phyloP scores from a whole-genome alignment of 805 yeast genomes.

The Helenozyma baotianmanensis region DNA sequence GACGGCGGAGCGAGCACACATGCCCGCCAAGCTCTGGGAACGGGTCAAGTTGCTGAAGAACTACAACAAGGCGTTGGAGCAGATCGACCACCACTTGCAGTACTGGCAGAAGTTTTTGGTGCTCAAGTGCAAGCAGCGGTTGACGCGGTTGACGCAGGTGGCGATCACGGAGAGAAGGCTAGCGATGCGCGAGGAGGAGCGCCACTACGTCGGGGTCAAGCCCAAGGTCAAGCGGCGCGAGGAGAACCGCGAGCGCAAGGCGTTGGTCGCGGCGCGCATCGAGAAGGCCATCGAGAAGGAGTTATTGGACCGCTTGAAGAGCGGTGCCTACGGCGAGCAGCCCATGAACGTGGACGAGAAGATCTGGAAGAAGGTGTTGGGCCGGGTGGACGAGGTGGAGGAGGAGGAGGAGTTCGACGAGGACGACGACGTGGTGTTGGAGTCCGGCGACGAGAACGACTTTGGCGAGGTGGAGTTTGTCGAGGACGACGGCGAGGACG shows the following conservation, averaged over 20 bases:
- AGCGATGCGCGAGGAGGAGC: conserved; percentile 85
- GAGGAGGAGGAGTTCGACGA: conserved; percentile 60
- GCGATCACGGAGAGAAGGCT: conserved; percentile 92
- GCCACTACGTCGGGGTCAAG: conserved; percentile 87
- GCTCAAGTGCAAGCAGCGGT: conserved; percentile 93
- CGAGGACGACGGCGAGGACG: conserved; percentile 85
- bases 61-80: conserved; percentile 81
- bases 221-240: conserved; percentile 95
- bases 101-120: conserved; percentile 92
- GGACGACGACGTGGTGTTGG: conserved; percentile 46
- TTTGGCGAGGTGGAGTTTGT: conserved; percentile 83
- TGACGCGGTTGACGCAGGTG: conserved; percentile 91
- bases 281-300: conserved; percentile 97
- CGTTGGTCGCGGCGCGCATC: conserved; percentile 92
- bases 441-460: conserved; percentile 41
- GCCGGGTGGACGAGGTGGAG: conserved; percentile 50
- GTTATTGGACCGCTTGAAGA: conserved; percentile 86
- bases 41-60: conserved; percentile 86
- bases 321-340: conserved; percentile 98
- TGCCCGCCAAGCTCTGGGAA: conserved; percentile 94
- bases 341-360: conserved; percentile 95
- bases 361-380: conserved; percentile 92
- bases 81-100: conserved; percentile 78
- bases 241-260: conserved; percentile 91
- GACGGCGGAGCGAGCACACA: conserved; percentile 96